Percentiles rank a stretch among this genome's conserved stretches.
phyloP scores from a whole-genome alignment of 768 basidiomycete species.

The Hygrocybe coccinea region DNA sequence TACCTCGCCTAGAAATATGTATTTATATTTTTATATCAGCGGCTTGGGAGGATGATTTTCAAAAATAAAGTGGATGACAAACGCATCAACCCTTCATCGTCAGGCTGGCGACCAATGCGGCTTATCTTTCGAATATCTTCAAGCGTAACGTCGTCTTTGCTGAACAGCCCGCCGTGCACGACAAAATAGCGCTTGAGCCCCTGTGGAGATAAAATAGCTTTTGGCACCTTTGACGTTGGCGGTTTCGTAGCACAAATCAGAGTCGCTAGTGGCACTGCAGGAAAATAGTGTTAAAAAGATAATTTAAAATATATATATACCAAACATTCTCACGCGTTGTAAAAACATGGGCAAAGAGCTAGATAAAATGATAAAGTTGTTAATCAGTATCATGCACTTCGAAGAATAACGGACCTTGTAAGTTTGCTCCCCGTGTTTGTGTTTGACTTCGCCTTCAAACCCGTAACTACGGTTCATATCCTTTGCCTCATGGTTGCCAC shows the following conservation, averaged over 20 bases:
- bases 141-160: constrained; percentile 89
- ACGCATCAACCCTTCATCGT: constrained; percentile 95
- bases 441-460: constrained; percentile 93
- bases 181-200: constrained; percentile 88
- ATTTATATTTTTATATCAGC: constrained; percentile 4
- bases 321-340: constrained; percentile 60
- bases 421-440: constrained; percentile 93
- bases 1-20: constrained; percentile 58
- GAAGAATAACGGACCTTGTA: constrained; percentile 61
- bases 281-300: constrained; percentile 1
- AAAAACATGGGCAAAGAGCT: constrained; percentile 94
- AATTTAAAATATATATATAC: not conserved
- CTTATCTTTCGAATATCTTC: constrained; percentile 88
- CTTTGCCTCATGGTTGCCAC: constrained; percentile 94
- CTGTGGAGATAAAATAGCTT: constrained; percentile 73
- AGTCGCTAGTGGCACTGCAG: constrained; percentile 84
- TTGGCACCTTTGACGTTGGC: constrained; percentile 35
- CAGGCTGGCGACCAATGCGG: constrained; percentile 85
- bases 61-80: constrained; percentile 30
- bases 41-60: not conserved
- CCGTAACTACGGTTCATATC: constrained; percentile 96
- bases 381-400: not conserved
- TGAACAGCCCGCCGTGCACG: constrained; percentile 95
- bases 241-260: constrained; percentile 73
- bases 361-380: not conserved